Evolutionary conservation across 805 yeast genomes (phyloP), one percentile per base, ranked within the genome.

Genomic region (Suhomyces pyralidae): DNA sequence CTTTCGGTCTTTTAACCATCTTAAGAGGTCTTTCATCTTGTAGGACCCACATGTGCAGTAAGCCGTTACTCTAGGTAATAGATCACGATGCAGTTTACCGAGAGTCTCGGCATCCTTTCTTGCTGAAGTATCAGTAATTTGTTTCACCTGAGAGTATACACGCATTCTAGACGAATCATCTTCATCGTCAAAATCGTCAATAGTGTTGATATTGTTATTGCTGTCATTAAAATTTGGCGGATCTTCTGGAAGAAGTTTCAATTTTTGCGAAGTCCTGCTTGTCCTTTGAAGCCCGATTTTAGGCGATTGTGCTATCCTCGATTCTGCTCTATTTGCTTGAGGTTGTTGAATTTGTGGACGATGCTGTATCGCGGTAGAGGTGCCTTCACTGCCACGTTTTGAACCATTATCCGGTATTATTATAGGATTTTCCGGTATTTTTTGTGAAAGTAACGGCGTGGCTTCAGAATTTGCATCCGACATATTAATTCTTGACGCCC

Each of bases 31-130:
- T 60, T 87, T 82, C 96, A 94, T 89, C 58, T 83, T 83, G 64
- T 92, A 94, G 22, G 94, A 84, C 28, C 97, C 92, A 25, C 97
- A 91, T 0, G 98, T 93, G 70, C 98, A 93, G 66, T 91, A 94
- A 2, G 97, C 96, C 0, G 98, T 93, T 1, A 92, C 97, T 55
- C 99, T 76, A 3, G 99, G 98, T 51, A 94, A 77, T 55, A 90
- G 71, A 32, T 87, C 87, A 55, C 98, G 74, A 61, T 87, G 93
- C 57, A 84, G 83, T 66, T 92, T 94, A 3, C 97, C 96, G 53
- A 94, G 74, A 48, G 92, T 82, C 65, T 92, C 97, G 0, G 99
- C 98, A 74, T 93, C 98, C 58, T 84, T 86, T 59, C 97, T 77
- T 0, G 97, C 97, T 0, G 94, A 86, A 19, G 87, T 79, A 58